Conservation (phyloP, 2,329 filamentous ascomycete species). For the Bretziella fagacearum region DNA sequence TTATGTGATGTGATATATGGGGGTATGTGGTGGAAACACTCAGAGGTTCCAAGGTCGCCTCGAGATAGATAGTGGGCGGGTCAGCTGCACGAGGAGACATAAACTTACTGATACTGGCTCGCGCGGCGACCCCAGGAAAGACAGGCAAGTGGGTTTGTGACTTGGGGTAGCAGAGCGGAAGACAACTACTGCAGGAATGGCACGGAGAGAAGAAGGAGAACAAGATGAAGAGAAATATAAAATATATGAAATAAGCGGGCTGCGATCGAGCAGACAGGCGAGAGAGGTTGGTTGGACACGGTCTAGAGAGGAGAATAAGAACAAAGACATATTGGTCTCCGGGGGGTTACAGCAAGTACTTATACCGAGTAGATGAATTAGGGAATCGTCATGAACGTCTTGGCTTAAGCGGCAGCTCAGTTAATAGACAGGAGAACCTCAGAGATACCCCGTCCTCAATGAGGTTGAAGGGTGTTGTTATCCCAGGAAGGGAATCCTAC, state of each 20-base stretch:
- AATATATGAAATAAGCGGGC: neutral
- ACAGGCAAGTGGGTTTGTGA: neutral
- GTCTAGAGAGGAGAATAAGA: slow-evolving; percentile 2
- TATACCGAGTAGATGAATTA: neutral
- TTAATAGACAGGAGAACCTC: neutral
- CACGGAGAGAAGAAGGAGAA: neutral
- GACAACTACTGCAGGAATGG: neutral
- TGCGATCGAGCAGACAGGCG: neutral
- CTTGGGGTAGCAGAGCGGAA: neutral
- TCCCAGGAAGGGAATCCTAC: neutral
- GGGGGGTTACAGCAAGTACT: neutral
- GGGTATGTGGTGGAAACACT: neutral
- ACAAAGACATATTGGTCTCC: neutral
- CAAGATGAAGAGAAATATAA: neutral
- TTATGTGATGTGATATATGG: neutral
- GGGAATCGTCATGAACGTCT: neutral
- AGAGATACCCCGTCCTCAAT: neutral
- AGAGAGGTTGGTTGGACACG: slow-evolving; percentile 8
- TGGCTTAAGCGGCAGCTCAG: neutral
- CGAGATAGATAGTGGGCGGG: neutral
- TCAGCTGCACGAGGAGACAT: neutral
- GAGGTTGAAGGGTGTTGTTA: neutral
- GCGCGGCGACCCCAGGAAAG: neutral
- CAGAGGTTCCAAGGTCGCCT: neutral
- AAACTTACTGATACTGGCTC: slow-evolving; percentile 8